Evolutionary conservation across 2,329 filamentous ascomycete species (phyloP).

Genomic region (Trichoderma atroviride): DNA sequence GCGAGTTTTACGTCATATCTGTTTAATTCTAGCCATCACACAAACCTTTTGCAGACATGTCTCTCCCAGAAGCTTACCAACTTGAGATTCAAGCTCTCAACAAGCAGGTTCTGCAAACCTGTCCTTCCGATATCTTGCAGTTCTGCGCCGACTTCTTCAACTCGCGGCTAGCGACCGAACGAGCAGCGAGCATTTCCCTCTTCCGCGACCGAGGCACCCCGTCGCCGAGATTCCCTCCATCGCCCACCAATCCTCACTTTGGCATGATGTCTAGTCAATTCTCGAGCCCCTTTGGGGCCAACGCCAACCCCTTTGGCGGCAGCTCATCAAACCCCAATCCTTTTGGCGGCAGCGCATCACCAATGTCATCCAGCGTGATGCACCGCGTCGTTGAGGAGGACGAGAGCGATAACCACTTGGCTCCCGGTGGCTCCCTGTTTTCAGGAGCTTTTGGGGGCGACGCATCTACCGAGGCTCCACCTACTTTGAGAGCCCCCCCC

Average conservation of each 20-base stretch:
- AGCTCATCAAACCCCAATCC: constrained; percentile 65
- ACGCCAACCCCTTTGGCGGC: constrained; percentile 76
- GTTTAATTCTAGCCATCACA: constrained; percentile 11
- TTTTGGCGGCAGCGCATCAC: constrained; percentile 63
- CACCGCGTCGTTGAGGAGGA: constrained; percentile 74
- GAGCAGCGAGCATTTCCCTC: constrained; percentile 40
- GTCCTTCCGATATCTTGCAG: constrained; percentile 67
- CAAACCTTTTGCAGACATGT: constrained; percentile 38
- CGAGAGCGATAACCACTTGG: constrained; percentile 69
- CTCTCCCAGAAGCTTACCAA: constrained; percentile 58
- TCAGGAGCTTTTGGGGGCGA: constrained; percentile 58
- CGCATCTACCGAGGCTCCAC: constrained; percentile 50
- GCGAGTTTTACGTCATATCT: constrained; percentile 23
- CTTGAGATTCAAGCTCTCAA: constrained; percentile 66
- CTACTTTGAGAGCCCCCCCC: constrained; percentile 53
- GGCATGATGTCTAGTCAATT: constrained; percentile 73
- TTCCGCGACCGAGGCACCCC: constrained; percentile 21
- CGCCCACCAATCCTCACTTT: constrained; percentile 5
- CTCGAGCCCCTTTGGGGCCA: constrained; percentile 69
- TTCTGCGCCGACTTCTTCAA: constrained; percentile 72
- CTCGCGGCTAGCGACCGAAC: constrained; percentile 66
- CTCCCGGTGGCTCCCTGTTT: constrained; percentile 55
- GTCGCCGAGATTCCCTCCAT: constrained; percentile 18
- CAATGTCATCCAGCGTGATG: constrained; percentile 45
- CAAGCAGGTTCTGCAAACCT: constrained; percentile 59